These are phyloP conservation scores for Helicostylum pulchrum DNA, from an alignment of 192 early-diverging fungal genomes.

Conservation along the genomic window DNA sequence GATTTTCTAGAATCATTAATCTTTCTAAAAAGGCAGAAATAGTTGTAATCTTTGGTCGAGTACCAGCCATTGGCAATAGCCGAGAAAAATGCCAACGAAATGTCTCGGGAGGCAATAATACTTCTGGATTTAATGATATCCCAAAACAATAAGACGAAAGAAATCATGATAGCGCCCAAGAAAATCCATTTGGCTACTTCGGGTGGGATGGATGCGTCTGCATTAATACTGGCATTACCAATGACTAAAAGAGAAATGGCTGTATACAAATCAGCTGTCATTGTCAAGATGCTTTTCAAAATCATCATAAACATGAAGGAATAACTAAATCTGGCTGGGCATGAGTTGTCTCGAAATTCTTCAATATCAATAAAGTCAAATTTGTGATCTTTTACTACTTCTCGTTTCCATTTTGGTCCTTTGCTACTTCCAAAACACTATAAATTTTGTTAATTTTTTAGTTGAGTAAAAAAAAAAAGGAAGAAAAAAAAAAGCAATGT, in stretches of 20 bases:
- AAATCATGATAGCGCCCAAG: slow-evolving; percentile 62
- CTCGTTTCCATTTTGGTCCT: slow-evolving; percentile 73
- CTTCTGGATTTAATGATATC: slow-evolving; percentile 66
- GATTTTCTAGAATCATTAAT: slow-evolving; percentile 64
- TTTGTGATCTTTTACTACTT: slow-evolving; percentile 80
- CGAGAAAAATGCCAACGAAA: slow-evolving; percentile 73
- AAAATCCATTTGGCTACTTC: slow-evolving; percentile 49
- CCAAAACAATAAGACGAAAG: slow-evolving; percentile 61
- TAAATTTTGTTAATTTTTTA: not conserved
- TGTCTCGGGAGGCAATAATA: slow-evolving; percentile 69
- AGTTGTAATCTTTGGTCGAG: slow-evolving; percentile 64
- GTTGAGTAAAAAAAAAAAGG: too few relatives aligned
- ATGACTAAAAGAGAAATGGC: slow-evolving; percentile 40
- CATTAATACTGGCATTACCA: slow-evolving; percentile 10
- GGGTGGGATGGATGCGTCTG: slow-evolving; percentile 25
- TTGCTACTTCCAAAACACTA: slow-evolving; percentile 17
- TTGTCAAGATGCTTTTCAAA: slow-evolving; percentile 73
- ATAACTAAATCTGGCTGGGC: slow-evolving; percentile 48
- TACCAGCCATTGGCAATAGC: slow-evolving; percentile 76
- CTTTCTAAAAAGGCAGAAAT: slow-evolving; percentile 82
- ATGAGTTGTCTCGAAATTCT: slow-evolving; percentile 60
- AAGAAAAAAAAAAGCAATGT: too few relatives aligned
- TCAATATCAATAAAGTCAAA: slow-evolving; percentile 87
- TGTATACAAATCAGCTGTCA: slow-evolving; percentile 78
- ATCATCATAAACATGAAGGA: slow-evolving; percentile 60